phyloP scores from a whole-genome alignment of 305 asterid genomes.

The Fraxinus velutina region DNA sequence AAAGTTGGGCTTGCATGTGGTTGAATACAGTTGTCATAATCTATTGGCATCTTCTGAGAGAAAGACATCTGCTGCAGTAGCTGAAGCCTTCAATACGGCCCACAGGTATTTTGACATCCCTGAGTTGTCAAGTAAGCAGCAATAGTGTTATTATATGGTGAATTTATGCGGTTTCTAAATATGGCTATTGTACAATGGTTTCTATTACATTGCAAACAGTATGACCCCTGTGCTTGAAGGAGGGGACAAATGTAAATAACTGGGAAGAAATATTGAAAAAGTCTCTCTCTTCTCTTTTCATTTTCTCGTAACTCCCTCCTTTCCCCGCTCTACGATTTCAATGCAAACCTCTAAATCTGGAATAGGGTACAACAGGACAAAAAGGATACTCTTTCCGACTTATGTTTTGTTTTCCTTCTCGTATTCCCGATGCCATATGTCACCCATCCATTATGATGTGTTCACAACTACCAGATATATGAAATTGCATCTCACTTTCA shows the following conservation, averaged over 20 bases:
- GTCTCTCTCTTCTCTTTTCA: neutral
- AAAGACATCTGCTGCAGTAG: constrained; percentile 72
- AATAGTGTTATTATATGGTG: constrained; percentile 5
- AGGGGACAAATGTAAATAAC: neutral
- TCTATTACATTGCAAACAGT: neutral
- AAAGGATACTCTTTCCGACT: neutral
- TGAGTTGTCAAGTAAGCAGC: constrained; percentile 21
- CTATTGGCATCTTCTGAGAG: constrained; percentile 72
- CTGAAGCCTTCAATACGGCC: constrained; percentile 77
- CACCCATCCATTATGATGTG: neutral
- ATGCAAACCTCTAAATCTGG: neutral
- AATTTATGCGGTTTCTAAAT: constrained; percentile 9
- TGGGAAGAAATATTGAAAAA: neutral
- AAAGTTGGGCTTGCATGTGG: constrained; percentile 86
- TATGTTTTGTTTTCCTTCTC: neutral
- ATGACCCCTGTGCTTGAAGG: neutral
- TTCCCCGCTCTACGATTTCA: neutral
- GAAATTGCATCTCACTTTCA: neutral
- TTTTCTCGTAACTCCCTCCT: neutral
- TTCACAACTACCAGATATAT: neutral
- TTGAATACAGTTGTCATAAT: constrained; percentile 80
- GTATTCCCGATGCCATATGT: neutral
- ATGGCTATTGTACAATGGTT: neutral
- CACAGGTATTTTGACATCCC: constrained; percentile 54
- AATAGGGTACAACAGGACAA: neutral